Evolutionary conservation across 176 grass and related monocot genomes (phyloP), one percentile per base, ranked within the genome.

Genomic region (Carex littledalei): DNA sequence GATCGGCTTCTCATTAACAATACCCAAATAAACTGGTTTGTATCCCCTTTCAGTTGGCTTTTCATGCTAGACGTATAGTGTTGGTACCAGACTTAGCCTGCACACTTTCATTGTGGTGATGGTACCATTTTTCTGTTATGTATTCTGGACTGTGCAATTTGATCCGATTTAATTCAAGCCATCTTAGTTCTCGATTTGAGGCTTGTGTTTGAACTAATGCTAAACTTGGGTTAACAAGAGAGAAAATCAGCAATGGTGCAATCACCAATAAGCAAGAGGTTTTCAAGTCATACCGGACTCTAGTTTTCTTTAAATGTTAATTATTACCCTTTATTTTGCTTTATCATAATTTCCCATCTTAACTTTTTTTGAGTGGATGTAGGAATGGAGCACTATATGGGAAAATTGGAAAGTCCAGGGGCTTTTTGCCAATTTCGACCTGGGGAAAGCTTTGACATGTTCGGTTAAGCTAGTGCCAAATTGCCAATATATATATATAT

Each of bases 401-500:
- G 94, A 35, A 93, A 93, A 73, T 37, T 89, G 53, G 91, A 92
- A 82, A 93, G 77, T 83, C 81, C 91, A 0, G 35, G 83, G 41
- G 72, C 73, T 32, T 91, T 93, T 85, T 87, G 84, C 72, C 91
- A 91, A 52, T 68, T 86, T 61, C 86, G 88, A 16, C 81, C 63
- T 0, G 86, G 86, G 8, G 94, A 89, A 84, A 89, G 89, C 66
- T 97, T 91, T 34, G 86, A 97, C 86, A 94, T 97, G 94, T 92
- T 90, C 45, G 88, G 90, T 60, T 97, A 86, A 97, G 5, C 18
- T n/a, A n/a, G n/a, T n/a, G n/a, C n/a, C n/a, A n/a, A 31, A 63
- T 79, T 37, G 5, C 41, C 13, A 3, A n/a, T n/a, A n/a, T n/a
- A n/a, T n/a, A n/a, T n/a, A 29, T n/a, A n/a, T n/a, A 65, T 3